Percentiles rank a stretch among this genome's conserved stretches.
Conservation (phyloP, 805 yeast genomes). For the Wickerhamiella azyma region DNA sequence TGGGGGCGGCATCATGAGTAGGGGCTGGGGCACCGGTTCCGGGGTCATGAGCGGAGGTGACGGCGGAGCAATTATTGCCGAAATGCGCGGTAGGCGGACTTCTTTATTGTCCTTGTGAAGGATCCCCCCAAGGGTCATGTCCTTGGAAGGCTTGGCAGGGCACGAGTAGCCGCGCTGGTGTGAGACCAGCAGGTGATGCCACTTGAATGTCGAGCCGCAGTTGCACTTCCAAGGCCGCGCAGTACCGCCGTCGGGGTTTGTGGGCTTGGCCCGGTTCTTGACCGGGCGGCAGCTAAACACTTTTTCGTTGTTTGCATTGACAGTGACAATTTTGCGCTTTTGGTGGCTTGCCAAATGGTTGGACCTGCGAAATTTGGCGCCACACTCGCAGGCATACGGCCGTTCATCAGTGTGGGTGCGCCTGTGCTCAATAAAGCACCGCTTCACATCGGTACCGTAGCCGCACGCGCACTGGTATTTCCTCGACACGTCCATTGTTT, state of each 20-base stretch:
- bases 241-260: slow-evolving; percentile 2
- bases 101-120: slow-evolving; percentile 2
- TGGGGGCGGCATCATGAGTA: neutral
- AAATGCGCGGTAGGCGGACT: slow-evolving; percentile 1
- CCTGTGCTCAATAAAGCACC: slow-evolving; percentile 31
- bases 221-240: slow-evolving; percentile 8
- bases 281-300: neutral
- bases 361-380: slow-evolving; percentile 43
- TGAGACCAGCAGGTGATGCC: slow-evolving; percentile 8
- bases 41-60: neutral
- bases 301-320: neutral
- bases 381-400: slow-evolving; percentile 65
- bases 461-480: slow-evolving; percentile 9
- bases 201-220: slow-evolving; percentile 9
- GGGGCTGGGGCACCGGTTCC: neutral
- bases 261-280: slow-evolving; percentile 4
- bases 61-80: neutral
- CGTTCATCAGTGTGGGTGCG: slow-evolving; percentile 74
- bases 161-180: slow-evolving; percentile 10
- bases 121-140: neutral
- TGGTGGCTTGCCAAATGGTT: slow-evolving; percentile 10
- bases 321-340: slow-evolving; percentile 4
- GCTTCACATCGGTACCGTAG: slow-evolving; percentile 9
- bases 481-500: neutral
- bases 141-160: slow-evolving; percentile 1